Conservation (phyloP, 1,284 basidiomycete species). For the Ustilago xerochloae region DNA sequence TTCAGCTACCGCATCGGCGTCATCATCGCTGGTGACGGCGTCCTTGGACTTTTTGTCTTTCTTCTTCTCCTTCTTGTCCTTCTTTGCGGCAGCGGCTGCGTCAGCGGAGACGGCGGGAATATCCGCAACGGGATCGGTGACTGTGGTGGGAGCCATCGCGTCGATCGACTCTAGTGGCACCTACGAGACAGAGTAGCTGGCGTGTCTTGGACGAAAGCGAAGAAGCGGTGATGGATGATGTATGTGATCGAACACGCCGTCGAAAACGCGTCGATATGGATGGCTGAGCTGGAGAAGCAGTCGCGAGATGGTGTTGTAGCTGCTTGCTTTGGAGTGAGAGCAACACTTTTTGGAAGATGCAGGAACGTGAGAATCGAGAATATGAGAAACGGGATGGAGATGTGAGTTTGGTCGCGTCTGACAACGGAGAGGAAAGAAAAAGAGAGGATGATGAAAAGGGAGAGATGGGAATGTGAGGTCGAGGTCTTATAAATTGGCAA, state of each 20-base stretch:
- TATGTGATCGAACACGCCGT: too few relatives aligned
- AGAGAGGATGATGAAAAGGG: neutral
- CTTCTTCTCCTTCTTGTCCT: conserved; percentile 15
- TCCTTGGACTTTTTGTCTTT: conserved; percentile 21
- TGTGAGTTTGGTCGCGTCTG: conserved; percentile 20
- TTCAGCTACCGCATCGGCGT: conserved; percentile 29
- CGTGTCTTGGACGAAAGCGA: too few relatives aligned
- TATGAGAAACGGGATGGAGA: neutral
- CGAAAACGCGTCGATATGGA: too few relatives aligned
- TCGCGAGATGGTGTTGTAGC: neutral
- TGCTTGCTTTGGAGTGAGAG: neutral
- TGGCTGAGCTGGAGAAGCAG: neutral
- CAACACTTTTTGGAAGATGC: neutral
- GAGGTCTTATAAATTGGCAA: too few relatives aligned
- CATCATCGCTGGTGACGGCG: conserved; percentile 13
- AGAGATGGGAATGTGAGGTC: conserved; percentile 22
- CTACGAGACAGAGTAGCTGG: neutral
- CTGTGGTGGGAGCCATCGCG: conserved; percentile 14
- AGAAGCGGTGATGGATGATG: too few relatives aligned
- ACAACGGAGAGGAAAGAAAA: neutral
- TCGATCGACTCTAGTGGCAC: neutral
- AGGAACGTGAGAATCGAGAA: neutral
- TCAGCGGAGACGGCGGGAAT: neutral
- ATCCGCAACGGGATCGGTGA: conserved; percentile 16
- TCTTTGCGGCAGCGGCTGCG: neutral